Evolutionary conservation across 768 basidiomycete genomes (phyloP).

Genomic region (Tricholoma saponaceum): DNA sequence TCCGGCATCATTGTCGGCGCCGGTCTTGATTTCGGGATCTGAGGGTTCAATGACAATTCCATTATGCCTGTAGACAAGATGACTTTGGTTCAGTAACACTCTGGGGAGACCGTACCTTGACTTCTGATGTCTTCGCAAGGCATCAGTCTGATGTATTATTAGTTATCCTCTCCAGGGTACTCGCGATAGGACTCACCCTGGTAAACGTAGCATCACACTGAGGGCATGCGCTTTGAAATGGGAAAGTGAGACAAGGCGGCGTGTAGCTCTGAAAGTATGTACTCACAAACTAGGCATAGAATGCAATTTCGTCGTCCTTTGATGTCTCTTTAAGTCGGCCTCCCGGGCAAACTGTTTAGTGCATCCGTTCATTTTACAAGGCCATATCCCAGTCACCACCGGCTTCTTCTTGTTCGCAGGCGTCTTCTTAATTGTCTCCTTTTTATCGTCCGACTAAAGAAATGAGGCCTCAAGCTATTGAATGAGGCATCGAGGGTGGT

Average conservation of each 20-base stretch:
- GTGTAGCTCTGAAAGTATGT: constrained; percentile 3
- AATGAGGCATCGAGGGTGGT: constrained; percentile 1
- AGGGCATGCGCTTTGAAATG: constrained; percentile 55
- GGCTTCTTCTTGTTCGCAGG: constrained; percentile 39
- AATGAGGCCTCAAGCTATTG: constrained; percentile 12
- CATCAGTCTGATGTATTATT: constrained; percentile 57
- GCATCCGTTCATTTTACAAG: constrained; percentile 78
- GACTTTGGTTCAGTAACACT: not conserved
- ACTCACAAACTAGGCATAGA: constrained; percentile 71
- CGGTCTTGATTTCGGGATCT: constrained; percentile 19
- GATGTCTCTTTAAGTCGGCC: constrained; percentile 79
- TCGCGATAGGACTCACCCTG: constrained; percentile 44
- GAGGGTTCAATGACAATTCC: constrained; percentile 59
- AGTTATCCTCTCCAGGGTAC: constrained; percentile 10
- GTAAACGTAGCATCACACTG: constrained; percentile 82
- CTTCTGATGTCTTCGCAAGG: constrained; percentile 75
- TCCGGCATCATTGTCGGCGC: constrained; percentile 27
- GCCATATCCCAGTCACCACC: constrained; percentile 57
- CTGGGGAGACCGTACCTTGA: constrained; percentile 49
- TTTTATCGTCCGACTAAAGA: constrained; percentile 22
- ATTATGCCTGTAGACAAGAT: constrained; percentile 46
- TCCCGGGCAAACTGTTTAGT: constrained; percentile 80
- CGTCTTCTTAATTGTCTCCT: constrained; percentile 23
- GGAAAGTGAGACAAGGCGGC: constrained; percentile 5
- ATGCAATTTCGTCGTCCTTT: constrained; percentile 75